These are phyloP conservation scores for Fusarium nanum DNA, from an alignment of 2,329 filamentous ascomycete genomes.

Conservation along the genomic window DNA sequence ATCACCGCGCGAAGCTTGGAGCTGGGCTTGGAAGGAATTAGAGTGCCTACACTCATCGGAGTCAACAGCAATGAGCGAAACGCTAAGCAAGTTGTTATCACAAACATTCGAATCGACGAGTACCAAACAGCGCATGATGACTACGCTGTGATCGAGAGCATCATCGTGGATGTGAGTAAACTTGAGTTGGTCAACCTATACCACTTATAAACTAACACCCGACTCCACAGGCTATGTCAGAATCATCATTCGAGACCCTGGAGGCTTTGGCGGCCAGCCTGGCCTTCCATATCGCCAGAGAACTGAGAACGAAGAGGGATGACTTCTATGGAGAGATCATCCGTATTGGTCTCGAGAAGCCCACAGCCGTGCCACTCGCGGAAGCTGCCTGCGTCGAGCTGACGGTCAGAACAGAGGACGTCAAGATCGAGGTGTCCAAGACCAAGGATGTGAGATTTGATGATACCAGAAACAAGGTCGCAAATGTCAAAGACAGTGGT, in stretches of 20 bases:
- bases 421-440: slow-evolving; percentile 30
- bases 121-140: slow-evolving; percentile 60
- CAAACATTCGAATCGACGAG: slow-evolving; percentile 71
- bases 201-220: neutral
- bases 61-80: slow-evolving; percentile 77
- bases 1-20: slow-evolving; percentile 46
- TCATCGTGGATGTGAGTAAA: slow-evolving; percentile 68
- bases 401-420: slow-evolving; percentile 47
- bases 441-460: slow-evolving; percentile 24
- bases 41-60: slow-evolving; percentile 75
- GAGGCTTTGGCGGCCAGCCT: slow-evolving; percentile 68
- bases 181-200: too few species aligned
- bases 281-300: slow-evolving; percentile 58
- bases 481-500: neutral
- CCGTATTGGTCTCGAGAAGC: slow-evolving; percentile 75
- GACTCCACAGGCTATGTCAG: slow-evolving; percentile 60
- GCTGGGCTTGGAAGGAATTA: slow-evolving; percentile 67
- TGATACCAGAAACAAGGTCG: slow-evolving; percentile 21
- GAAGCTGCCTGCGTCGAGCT: slow-evolving; percentile 76
- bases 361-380: slow-evolving; percentile 77
- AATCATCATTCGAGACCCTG: slow-evolving; percentile 71
- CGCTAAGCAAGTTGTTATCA: slow-evolving; percentile 73
- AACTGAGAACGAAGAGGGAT: slow-evolving; percentile 50
- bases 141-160: slow-evolving; percentile 67
- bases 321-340: slow-evolving; percentile 60